Evolutionary conservation across 306 rosid genomes (phyloP).

Genomic region (Carpinus fangiana): DNA sequence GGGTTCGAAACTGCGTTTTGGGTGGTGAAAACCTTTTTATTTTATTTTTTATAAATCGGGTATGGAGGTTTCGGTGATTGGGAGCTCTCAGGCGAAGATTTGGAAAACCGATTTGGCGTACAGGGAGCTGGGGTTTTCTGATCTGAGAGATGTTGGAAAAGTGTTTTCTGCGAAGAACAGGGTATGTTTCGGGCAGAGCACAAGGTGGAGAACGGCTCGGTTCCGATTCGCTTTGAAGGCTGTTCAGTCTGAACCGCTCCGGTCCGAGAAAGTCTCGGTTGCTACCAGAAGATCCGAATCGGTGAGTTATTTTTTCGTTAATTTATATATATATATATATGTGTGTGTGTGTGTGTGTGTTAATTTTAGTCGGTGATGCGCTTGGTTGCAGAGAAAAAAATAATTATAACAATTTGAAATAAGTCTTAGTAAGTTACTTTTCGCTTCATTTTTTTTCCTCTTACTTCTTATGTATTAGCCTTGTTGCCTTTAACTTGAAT

Average conservation of each 20-base stretch:
- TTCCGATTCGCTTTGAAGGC: conserved; percentile 50
- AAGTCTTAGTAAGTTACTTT: not conserved
- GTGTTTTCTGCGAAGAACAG: conserved; percentile 37
- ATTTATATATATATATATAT: not conserved
- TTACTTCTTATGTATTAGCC: no score
- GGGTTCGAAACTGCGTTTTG: not conserved
- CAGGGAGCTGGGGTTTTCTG: conserved; percentile 55
- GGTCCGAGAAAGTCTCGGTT: conserved; percentile 30
- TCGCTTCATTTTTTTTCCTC: no score
- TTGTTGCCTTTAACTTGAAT: no score
- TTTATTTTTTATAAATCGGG: conserved; percentile 9
- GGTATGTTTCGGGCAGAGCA: conserved; percentile 45
- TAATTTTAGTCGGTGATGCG: not conserved
- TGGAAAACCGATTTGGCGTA: conserved; percentile 35
- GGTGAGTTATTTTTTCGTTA: conserved; percentile 40
- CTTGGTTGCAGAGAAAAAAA: conserved; percentile 33
- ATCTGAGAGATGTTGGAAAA: conserved; percentile 30
- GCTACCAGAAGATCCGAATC: conserved; percentile 42
- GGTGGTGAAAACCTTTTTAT: conserved; percentile 3
- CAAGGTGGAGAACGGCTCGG: conserved; percentile 44
- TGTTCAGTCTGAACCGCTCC: conserved; percentile 46
- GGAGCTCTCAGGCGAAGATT: conserved; percentile 58
- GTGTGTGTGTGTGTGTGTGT: no score
- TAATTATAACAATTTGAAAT: not conserved
- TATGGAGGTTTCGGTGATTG: conserved; percentile 66